These are phyloP conservation scores for Psilocybe azurescens DNA, from an alignment of 768 basidiomycete genomes.

Conservation along the genomic window DNA sequence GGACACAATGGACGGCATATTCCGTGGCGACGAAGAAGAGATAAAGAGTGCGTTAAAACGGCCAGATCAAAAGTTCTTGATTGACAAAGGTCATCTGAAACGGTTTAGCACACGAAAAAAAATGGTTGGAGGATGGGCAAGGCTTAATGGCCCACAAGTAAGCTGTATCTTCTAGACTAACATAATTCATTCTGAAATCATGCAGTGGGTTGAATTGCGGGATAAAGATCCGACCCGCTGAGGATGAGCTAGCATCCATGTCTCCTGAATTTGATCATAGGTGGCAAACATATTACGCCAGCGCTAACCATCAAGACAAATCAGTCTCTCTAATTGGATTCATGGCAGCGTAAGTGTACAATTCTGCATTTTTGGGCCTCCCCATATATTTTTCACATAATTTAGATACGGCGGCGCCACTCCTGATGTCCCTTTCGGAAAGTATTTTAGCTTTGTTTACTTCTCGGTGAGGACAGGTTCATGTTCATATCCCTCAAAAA, in stretches of 20 bases:
- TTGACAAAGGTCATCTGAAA: background rate
- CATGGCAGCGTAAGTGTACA: constrained; percentile 40
- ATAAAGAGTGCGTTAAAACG: constrained; percentile 39
- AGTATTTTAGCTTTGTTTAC: constrained; percentile 26
- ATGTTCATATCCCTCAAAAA: background rate
- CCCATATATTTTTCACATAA: too few species aligned
- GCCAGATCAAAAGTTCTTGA: too few species aligned
- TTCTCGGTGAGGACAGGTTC: constrained; percentile 19
- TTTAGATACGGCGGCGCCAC: constrained; percentile 25
- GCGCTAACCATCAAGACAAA: constrained; percentile 56
- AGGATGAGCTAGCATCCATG: constrained; percentile 52
- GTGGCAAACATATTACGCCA: constrained; percentile 54
- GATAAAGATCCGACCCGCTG: constrained; percentile 59
- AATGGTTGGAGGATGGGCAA: constrained; percentile 42
- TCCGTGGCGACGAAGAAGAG: constrained; percentile 42
- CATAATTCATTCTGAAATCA: background rate
- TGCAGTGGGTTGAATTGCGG: constrained; percentile 57
- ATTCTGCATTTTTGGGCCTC: background rate
- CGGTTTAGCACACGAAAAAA: constrained; percentile 25
- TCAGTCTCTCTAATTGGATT: constrained; percentile 51
- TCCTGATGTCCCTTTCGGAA: constrained; percentile 21
- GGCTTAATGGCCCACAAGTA: constrained; percentile 64
- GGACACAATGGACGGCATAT: constrained; percentile 53
- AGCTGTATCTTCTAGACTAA: constrained; percentile 2
- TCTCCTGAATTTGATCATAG: constrained; percentile 34